Conservation (phyloP, 83 land plant genomes). For the Isoetes engelmannii region DNA sequence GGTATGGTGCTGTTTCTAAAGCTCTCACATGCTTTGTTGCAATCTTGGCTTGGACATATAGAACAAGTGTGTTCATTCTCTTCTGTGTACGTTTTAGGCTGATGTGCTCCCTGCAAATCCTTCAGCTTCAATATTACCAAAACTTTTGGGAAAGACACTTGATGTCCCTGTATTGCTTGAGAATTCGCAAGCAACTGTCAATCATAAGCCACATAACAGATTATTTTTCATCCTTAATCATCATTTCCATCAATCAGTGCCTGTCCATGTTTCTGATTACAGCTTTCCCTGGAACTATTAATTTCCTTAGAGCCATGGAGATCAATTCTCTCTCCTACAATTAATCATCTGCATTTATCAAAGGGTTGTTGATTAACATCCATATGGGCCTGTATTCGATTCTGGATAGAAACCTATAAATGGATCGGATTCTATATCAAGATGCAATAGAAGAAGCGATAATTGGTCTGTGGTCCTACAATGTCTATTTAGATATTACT, state of each 20-base stretch:
- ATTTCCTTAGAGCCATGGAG: too few relatives aligned
- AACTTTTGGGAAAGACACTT: conserved; percentile 19
- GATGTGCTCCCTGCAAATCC: conserved; percentile 78
- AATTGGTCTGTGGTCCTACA: too few relatives aligned
- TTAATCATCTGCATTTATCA: too few relatives aligned
- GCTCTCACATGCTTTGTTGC: conserved; percentile 16
- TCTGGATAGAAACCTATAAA: too few relatives aligned
- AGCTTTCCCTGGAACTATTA: too few relatives aligned
- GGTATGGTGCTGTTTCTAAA: not conserved
- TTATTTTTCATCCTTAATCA: not conserved
- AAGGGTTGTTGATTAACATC: too few relatives aligned
- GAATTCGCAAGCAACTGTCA: not conserved
- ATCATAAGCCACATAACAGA: conserved; percentile 5
- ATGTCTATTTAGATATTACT: too few relatives aligned
- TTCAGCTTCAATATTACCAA: conserved; percentile 73
- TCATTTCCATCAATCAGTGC: conserved; percentile 1
- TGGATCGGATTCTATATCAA: too few relatives aligned
- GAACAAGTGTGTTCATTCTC: conserved; percentile 50
- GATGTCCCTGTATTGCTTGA: not conserved
- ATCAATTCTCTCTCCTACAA: too few relatives aligned
- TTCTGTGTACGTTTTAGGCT: conserved; percentile 69
- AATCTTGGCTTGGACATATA: conserved; percentile 61
- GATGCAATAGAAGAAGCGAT: too few relatives aligned
- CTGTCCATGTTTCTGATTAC: not conserved
- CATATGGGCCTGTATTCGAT: too few relatives aligned